Base-by-base conservation (phyloP, 805 yeast genomes). In the Starmerella stigmatis region DNA sequence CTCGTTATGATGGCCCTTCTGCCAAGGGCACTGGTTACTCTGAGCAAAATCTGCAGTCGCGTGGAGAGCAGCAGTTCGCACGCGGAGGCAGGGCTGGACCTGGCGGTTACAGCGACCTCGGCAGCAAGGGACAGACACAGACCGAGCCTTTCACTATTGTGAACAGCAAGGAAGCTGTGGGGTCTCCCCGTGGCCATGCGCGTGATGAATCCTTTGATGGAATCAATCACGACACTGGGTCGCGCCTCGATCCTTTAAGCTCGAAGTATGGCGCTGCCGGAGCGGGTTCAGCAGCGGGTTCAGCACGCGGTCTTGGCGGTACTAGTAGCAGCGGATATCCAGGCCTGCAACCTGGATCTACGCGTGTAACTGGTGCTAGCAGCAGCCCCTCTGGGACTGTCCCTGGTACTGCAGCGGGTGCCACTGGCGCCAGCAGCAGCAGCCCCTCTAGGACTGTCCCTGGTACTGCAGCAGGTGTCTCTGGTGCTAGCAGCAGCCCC, bases 231-330 rank as follows among this genome's bases (percentile, higher is more conserved):
- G 53, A 49, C 27, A 49, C 53, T 2, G 27, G 36, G 16, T 43
- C 53, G 12, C 43, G 41, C 3, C 43, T 49, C 8, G 53, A 49
- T 32, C 53, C 53, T 6, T 20, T 38, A 23, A 46, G 53, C 34
- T 40, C 45, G 13, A n/a, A 31, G 29, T 45, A 45, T 34, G 34
- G 31, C n/a, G 28, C 42, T 6, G 26, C 23, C 17, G 25, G 43
- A 5, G 34, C 32, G 15, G n/a, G 4, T 17, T 4, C 21, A 28
- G 10, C 10, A 8, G 28, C 11, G 9, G 28, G 28, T 25, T 25
- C 28, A 9, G 28, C 28, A 25, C 28, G 11, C 9, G 28, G 28
- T 32, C 23, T 15, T 32, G 12, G 21, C 16, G 23, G 36, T 10
- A n/a, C 11, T 19, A 16, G 19, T 29, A 19, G 4, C 17, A 15